Evolutionary conservation across 176 grass and related monocot species (phyloP), one percentile per base, ranked within the genome.

Genomic region (Bonia amplexicaulis): DNA sequence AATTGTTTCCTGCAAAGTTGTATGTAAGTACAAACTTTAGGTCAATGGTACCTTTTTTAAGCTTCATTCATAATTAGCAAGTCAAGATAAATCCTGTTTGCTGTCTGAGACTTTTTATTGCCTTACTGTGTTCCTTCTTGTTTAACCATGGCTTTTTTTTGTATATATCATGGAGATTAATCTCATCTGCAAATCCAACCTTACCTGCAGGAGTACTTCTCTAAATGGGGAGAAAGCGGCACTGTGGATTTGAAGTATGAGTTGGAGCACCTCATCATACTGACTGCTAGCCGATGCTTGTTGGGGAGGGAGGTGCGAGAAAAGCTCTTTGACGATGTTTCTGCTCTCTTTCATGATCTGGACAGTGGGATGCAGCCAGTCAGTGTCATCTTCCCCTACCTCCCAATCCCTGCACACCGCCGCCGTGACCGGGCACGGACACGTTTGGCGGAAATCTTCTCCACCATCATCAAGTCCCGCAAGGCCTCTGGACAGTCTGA

Each of bases 321-420:
- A 41, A 98, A 98, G 66, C 86, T 98, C 44, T 98, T 98, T 57
- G 96, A 96, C 17, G 96, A 98, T 82, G 96, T 98, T 20, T 98
- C 96, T 70, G 91, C 93, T 54, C 91, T 98, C 45, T 98, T 98
- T 80, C 96, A 98, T 78, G 96, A 96, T 75, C 90, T 98, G 23
- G 96, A 98, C 86, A 94, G 96, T 51, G 96, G 96, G 73, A 98
- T 98, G 96, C 84, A 31, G 55, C 96, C 96, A 54, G 31, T 98
- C 48, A 98, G 96, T 66, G 96, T 98, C 77, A 88, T 98, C 60
- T 96, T 98, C 66, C 96, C 96, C 40, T 88, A 98, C 84, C 93
- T 98, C 9, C 96, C 96, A 2, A 88, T 96, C 71, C 90, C 93
- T 22, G 96, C 96, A 5, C 96, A 98, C 67, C 86, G 86, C 6